Evolutionary conservation across 495 filamentous ascomycete genomes (phyloP).

Genomic region (Aspergillus sclerotiicarbonarius): DNA sequence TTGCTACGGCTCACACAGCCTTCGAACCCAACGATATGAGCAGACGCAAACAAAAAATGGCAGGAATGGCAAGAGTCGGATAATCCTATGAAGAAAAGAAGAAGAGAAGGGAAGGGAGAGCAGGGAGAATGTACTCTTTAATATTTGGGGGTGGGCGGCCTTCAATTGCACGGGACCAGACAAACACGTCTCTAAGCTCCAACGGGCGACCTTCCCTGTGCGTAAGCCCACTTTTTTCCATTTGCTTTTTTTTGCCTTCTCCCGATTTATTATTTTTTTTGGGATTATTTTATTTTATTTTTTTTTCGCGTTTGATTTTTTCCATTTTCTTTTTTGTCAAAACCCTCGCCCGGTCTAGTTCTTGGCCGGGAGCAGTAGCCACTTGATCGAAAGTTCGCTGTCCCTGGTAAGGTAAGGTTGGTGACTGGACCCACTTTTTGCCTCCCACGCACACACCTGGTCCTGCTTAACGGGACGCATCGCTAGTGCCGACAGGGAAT

Average conservation of each 20-base stretch:
- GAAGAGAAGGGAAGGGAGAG: slow-evolving; percentile 22
- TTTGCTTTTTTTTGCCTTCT: slow-evolving; percentile 14
- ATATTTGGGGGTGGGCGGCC: slow-evolving; percentile 27
- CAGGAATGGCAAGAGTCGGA: slow-evolving; percentile 48
- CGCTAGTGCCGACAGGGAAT: slow-evolving; percentile 13
- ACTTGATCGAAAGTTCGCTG: slow-evolving; percentile 22
- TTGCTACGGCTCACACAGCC: slow-evolving; percentile 50
- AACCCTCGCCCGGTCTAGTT: slow-evolving; percentile 6
- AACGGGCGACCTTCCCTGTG: slow-evolving; percentile 32
- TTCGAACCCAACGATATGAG: slow-evolving; percentile 45
- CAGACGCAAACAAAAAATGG: slow-evolving; percentile 35
- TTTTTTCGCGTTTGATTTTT: slow-evolving; percentile 14
- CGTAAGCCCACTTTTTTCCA: slow-evolving; percentile 28
- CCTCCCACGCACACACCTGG: slow-evolving; percentile 4
- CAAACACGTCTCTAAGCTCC: slow-evolving; percentile 31
- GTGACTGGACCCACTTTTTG: slow-evolving; percentile 4
- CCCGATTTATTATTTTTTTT: slow-evolving; percentile 11
- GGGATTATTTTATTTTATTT: slow-evolving; percentile 4
- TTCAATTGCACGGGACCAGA: slow-evolving; percentile 30
- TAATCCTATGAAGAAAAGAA: slow-evolving; percentile 39
- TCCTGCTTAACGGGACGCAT: slow-evolving; percentile 20
- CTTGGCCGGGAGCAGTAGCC: slow-evolving; percentile 25
- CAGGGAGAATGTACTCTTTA: slow-evolving; percentile 26
- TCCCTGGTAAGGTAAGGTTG: slow-evolving; percentile 20
- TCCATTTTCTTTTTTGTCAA: slow-evolving; percentile 11